Evolutionary conservation across 805 yeast genomes (phyloP).

Genomic region (Ogataea ramenticola): DNA sequence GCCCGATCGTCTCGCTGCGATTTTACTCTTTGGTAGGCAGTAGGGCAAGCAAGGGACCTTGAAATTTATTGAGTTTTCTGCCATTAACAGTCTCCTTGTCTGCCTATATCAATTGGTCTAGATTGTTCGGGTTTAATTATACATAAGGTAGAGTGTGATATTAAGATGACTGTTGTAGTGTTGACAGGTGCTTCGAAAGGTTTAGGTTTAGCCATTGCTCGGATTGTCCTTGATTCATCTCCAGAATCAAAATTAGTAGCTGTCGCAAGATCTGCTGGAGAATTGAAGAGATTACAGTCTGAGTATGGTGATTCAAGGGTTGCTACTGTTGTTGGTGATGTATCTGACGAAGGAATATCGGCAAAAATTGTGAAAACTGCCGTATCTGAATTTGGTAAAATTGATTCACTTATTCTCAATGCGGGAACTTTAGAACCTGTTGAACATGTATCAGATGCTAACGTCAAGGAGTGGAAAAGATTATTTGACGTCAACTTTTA

Average conservation of each 20-base stretch:
- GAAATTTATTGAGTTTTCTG: too few species aligned
- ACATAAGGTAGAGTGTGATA: too few species aligned
- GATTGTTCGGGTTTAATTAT: too few species aligned
- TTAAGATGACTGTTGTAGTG: slow-evolving; percentile 28
- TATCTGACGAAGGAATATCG: slow-evolving; percentile 35
- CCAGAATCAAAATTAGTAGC: slow-evolving; percentile 47
- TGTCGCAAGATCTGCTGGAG: slow-evolving; percentile 58
- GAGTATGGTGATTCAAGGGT: slow-evolving; percentile 43
- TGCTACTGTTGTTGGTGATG: slow-evolving; percentile 51
- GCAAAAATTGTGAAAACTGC: slow-evolving; percentile 37
- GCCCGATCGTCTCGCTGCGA: not conserved
- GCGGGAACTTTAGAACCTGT: slow-evolving; percentile 87
- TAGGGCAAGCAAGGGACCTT: too few species aligned
- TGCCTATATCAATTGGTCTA: too few species aligned
- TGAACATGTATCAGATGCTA: slow-evolving; percentile 40
- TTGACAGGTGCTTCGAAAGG: slow-evolving; percentile 71
- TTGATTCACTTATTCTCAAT: slow-evolving; percentile 65
- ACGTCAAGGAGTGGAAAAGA: slow-evolving; percentile 50
- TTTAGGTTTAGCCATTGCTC: slow-evolving; percentile 73
- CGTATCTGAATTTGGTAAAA: slow-evolving; percentile 40
- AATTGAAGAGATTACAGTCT: slow-evolving; percentile 34
- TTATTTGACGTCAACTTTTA: slow-evolving; percentile 75
- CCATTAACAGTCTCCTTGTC: too few species aligned
- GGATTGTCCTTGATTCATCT: slow-evolving; percentile 32
- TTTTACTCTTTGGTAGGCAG: too few species aligned